Evolutionary conservation across 73 alveolate species (phyloP).

Genomic region (Tetrahymena elliotti): DNA sequence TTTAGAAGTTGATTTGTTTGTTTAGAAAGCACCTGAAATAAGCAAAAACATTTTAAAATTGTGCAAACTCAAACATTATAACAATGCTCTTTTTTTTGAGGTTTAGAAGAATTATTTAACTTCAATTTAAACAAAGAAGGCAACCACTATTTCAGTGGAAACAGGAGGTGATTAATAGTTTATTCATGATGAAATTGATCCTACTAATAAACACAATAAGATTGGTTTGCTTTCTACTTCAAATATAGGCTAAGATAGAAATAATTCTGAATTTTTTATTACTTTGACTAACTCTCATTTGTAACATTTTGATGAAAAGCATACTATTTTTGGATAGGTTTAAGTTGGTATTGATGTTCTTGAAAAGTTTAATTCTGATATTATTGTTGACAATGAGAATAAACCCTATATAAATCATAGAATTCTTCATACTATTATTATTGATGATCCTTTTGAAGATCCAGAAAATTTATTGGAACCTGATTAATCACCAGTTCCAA

Average conservation of each 20-base stretch:
- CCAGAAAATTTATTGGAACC: conserved; percentile 72
- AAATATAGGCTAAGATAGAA: conserved; percentile 87
- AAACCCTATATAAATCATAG: conserved; percentile 89
- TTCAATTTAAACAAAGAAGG: conserved; percentile 5
- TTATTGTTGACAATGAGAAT: conserved; percentile 63
- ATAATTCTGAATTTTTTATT: conserved; percentile 88
- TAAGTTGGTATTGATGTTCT: conserved; percentile 85
- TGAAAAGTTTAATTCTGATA: conserved; percentile 73
- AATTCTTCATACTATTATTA: conserved; percentile 78
- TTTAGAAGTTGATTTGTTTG: conserved; percentile 84
- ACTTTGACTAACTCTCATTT: conserved; percentile 74
- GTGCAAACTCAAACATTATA: conserved; percentile 94
- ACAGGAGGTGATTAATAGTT: conserved; percentile 36
- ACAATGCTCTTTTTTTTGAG: conserved; percentile 80
- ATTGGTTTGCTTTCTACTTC: conserved; percentile 82
- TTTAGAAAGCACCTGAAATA: conserved; percentile 82
- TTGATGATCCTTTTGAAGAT: conserved; percentile 92
- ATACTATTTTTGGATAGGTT: conserved; percentile 95
- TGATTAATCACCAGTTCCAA: conserved; percentile 77
- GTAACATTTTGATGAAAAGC: conserved; percentile 81
- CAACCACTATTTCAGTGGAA: neutral
- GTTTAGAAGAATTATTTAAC: conserved; percentile 61
- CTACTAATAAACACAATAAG: conserved; percentile 25
- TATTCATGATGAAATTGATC: conserved; percentile 86
- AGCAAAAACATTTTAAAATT: conserved; percentile 86